A percentile compares a stretch with the other conserved stretches of the same genome.
Conservation (phyloP, 2,329 filamentous ascomycete genomes). For the Cryphonectria japonica region DNA sequence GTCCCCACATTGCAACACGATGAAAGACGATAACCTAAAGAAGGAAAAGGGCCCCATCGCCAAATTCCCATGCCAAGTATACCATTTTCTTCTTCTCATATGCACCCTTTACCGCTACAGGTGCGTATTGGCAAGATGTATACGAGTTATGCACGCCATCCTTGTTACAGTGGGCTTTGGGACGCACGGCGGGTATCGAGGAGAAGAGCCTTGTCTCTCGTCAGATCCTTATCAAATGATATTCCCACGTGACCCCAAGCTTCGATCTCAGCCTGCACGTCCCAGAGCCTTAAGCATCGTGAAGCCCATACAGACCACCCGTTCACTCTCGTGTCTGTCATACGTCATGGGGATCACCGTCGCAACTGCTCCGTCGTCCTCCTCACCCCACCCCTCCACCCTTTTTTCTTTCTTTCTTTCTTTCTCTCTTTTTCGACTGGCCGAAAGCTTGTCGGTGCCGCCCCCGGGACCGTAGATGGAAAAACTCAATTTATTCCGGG, state of each 20-base stretch:
- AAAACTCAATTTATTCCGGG: not conserved
- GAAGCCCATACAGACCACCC: not conserved
- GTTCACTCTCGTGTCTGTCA: not conserved
- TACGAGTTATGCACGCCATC: slow-evolving; percentile 1
- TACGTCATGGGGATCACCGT: slow-evolving; percentile 1
- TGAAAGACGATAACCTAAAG: not conserved
- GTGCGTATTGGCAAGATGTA: not conserved
- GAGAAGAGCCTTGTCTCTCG: not conserved
- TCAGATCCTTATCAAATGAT: slow-evolving; percentile 11
- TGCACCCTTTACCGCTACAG: not conserved
- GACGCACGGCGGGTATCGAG: not conserved
- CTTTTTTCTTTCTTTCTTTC: too few relatives aligned
- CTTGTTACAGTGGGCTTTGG: not conserved
- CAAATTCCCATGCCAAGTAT: not conserved
- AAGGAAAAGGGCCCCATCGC: not conserved
- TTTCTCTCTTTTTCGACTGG: not conserved
- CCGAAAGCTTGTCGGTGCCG: not conserved
- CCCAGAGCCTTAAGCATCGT: not conserved
- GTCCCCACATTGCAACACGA: not conserved
- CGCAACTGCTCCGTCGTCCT: not conserved
- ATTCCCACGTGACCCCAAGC: slow-evolving; percentile 11
- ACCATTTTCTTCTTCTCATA: not conserved
- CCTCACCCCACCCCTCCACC: not conserved
- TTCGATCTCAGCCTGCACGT: slow-evolving; percentile 13
- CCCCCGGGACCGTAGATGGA: not conserved